Conservation (phyloP, 257 asterid species). For the Fraxinus pennsylvanica region DNA sequence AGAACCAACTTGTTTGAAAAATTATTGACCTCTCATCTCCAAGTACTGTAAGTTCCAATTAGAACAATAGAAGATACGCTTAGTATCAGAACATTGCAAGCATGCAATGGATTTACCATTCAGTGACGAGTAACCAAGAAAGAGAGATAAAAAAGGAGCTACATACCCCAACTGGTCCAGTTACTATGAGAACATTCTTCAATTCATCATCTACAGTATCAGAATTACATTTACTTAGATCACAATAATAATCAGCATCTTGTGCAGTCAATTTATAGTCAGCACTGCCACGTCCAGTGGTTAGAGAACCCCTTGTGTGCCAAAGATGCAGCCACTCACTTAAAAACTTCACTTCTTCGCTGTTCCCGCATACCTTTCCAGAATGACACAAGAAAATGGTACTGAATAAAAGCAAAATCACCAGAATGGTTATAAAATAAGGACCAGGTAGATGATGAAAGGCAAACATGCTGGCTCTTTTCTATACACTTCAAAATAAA, state of each 20-base stretch:
- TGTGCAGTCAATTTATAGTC: slow-evolving; percentile 33
- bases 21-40: neutral
- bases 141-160: slow-evolving; percentile 20
- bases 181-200: slow-evolving; percentile 84
- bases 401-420: slow-evolving; percentile 3
- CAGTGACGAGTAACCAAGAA: slow-evolving; percentile 9
- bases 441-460: slow-evolving; percentile 19
- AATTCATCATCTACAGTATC: slow-evolving; percentile 55
- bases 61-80: neutral
- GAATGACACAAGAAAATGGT: slow-evolving; percentile 25
- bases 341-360: slow-evolving; percentile 62
- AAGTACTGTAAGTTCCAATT: neutral
- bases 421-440: neutral
- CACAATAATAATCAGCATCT: slow-evolving; percentile 46
- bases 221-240: slow-evolving; percentile 59
- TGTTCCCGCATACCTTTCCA: slow-evolving; percentile 86
- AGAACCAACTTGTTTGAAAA: neutral
- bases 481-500: neutral
- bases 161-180: slow-evolving; percentile 98
- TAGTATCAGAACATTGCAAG: neutral
- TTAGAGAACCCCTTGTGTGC: slow-evolving; percentile 64
- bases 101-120: slow-evolving; percentile 13
- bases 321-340: slow-evolving; percentile 89
- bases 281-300: slow-evolving; percentile 36
- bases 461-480: neutral